Conservation (phyloP, 106 monocot species). For the Acorus gramineus region DNA sequence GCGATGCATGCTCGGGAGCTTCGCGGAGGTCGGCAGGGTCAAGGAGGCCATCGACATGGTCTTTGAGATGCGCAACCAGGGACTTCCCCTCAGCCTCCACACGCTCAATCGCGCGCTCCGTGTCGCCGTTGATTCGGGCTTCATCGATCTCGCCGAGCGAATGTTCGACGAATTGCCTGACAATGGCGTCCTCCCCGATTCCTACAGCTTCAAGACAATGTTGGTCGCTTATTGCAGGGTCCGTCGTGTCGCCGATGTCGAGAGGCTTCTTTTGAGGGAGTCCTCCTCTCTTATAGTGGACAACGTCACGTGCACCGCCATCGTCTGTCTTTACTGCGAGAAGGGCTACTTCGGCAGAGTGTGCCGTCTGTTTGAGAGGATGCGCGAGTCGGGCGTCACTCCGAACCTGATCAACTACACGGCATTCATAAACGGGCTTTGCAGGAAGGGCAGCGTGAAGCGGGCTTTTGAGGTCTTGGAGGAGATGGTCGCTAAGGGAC, state of each 20-base stretch:
- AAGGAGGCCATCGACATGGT: constrained; percentile 79
- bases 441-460: constrained; percentile 81
- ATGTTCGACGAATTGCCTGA: constrained; percentile 70
- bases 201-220: constrained; percentile 47
- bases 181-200: constrained; percentile 33
- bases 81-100: constrained; percentile 52
- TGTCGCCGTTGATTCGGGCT: constrained; percentile 32
- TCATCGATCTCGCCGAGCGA: constrained; percentile 24
- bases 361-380: constrained; percentile 43
- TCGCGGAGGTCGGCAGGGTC: constrained; percentile 51
- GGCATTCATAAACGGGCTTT: constrained; percentile 65
- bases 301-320: constrained; percentile 61
- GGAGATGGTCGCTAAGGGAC: constrained; percentile 62
- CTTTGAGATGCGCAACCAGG: constrained; percentile 83
- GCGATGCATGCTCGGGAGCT: constrained; percentile 59
- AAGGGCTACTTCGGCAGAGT: constrained; percentile 36
- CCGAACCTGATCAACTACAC: constrained; percentile 96
- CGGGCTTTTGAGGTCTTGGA: constrained; percentile 88
- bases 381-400: constrained; percentile 37
- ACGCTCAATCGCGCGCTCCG: constrained; percentile 59
- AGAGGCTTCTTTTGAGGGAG: constrained; percentile 38
- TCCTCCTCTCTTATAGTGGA: constrained; percentile 25
- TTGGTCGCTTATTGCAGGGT: constrained; percentile 40
- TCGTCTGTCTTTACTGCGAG: constrained; percentile 57
- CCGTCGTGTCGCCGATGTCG: constrained; percentile 31